A percentile compares a stretch with the other conserved stretches of the same genome.
Evolutionary conservation across 352 stramenopile species (phyloP).

Genomic region (Thalassiosira mediterranea): DNA sequence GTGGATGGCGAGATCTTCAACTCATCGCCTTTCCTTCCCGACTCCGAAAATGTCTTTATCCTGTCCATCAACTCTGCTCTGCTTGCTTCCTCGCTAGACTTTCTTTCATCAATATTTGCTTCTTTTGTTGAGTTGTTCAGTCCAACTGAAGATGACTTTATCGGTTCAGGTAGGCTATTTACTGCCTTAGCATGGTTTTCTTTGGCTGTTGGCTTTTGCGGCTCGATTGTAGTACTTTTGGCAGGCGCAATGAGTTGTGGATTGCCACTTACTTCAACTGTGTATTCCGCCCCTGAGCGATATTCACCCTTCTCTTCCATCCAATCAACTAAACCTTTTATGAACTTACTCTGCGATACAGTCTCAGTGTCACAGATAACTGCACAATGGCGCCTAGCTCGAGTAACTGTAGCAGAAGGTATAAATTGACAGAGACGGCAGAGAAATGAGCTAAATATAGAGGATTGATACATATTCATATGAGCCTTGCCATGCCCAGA

Average conservation of each 20-base stretch:
- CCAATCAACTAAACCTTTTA: slow-evolving; percentile 89
- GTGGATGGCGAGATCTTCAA: slow-evolving; percentile 25
- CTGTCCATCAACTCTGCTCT: slow-evolving; percentile 57
- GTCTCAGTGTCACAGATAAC: slow-evolving; percentile 95
- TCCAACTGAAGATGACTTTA: slow-evolving; percentile 7
- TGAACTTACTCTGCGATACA: slow-evolving; percentile 90
- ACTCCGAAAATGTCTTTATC: slow-evolving; percentile 61
- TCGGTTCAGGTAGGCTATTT: slow-evolving; percentile 9
- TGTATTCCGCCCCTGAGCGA: slow-evolving; percentile 74
- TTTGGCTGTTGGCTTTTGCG: slow-evolving; percentile 11
- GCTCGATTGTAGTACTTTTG: neutral
- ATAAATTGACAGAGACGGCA: too few species aligned
- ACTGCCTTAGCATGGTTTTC: slow-evolving; percentile 9
- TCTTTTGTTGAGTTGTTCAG: too few species aligned
- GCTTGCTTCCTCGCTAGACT: slow-evolving; percentile 56
- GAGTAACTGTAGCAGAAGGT: slow-evolving; percentile 93
- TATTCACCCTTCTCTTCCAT: slow-evolving; percentile 93
- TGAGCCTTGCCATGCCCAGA: too few species aligned
- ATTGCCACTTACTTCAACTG: neutral
- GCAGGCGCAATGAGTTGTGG: neutral
- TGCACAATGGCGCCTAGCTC: slow-evolving; percentile 93
- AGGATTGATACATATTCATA: too few species aligned
- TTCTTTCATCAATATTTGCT: slow-evolving; percentile 72
- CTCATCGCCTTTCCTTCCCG: slow-evolving; percentile 53
- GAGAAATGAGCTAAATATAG: too few species aligned